A percentile compares a stretch with the other conserved stretches of the same genome.
phyloP scores from a whole-genome alignment of 257 asterid species.

The Solanum chiquidenum region DNA sequence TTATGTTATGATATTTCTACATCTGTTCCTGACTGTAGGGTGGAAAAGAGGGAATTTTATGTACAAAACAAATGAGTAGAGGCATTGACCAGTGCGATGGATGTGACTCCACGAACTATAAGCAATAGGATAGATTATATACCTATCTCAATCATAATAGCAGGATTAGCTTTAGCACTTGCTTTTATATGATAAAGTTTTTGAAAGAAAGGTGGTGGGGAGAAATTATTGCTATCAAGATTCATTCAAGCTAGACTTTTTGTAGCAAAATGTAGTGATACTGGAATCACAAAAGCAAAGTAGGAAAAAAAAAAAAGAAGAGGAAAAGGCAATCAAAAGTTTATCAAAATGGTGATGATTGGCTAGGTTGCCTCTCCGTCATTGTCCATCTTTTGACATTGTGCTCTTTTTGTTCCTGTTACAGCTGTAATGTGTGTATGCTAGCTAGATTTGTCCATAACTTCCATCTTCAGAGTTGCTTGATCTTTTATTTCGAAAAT shows the following conservation, averaged over 20 bases:
- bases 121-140: neutral
- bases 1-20: neutral
- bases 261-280: slow-evolving; percentile 4
- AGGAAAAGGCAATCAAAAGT: slow-evolving; percentile 19
- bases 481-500: neutral
- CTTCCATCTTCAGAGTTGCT: neutral
- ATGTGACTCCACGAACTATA: slow-evolving; percentile 22
- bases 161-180: slow-evolving; percentile 3
- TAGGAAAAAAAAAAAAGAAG: neutral
- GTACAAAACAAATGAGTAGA: slow-evolving; percentile 6
- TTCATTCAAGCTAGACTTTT: slow-evolving; percentile 18
- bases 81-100: slow-evolving; percentile 13
- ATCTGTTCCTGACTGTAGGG: neutral
- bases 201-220: slow-evolving; percentile 24
- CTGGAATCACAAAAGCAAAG: slow-evolving; percentile 9
- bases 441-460: slow-evolving; percentile 9
- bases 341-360: slow-evolving; percentile 56
- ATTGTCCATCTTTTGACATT: slow-evolving; percentile 24
- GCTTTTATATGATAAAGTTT: slow-evolving; percentile 21
- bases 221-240: slow-evolving; percentile 9
- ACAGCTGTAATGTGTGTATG: slow-evolving; percentile 30
- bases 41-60: neutral
- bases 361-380: slow-evolving; percentile 16
- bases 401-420: slow-evolving; percentile 5
- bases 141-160: slow-evolving; percentile 6